Evolutionary conservation across 345 rosid genomes (phyloP).

Genomic region (Sisymbrium altissimum): DNA sequence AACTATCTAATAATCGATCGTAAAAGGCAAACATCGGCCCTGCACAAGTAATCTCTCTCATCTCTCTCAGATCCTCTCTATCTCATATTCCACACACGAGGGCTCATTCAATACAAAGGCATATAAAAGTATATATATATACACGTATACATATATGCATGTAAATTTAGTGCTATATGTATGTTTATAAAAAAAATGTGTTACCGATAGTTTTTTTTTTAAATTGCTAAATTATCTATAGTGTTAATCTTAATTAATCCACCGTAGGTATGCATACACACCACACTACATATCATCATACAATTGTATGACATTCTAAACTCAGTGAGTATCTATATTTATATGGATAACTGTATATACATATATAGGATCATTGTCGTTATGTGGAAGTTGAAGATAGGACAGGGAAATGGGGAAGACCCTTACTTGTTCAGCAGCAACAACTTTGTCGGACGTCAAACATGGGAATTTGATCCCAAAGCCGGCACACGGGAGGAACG

Average conservation of each 20-base stretch:
- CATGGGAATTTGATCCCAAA: constrained; percentile 46
- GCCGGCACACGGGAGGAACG: constrained; percentile 46
- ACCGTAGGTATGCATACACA: no score
- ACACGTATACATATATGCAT: not conserved
- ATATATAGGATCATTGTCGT: not conserved
- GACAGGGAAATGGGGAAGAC: constrained; percentile 37
- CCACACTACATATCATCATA: not conserved
- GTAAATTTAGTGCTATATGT: not conserved
- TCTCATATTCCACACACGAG: not conserved
- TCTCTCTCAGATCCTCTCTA: not conserved
- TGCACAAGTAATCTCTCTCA: not conserved
- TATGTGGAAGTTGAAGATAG: constrained; percentile 55
- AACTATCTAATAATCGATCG: not conserved
- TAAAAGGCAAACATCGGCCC: not conserved
- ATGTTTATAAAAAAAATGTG: not conserved
- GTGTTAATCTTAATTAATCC: no score
- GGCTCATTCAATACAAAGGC: not conserved
- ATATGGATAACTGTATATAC: not conserved
- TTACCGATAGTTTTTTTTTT: not conserved
- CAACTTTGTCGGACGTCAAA: constrained; percentile 43
- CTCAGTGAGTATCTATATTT: not conserved
- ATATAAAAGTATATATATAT: no score
- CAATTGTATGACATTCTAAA: not conserved
- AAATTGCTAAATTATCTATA: no score
- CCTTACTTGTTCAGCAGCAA: constrained; percentile 42